Conservation (phyloP, 305 asterid species). For the Rubia peregrina region DNA sequence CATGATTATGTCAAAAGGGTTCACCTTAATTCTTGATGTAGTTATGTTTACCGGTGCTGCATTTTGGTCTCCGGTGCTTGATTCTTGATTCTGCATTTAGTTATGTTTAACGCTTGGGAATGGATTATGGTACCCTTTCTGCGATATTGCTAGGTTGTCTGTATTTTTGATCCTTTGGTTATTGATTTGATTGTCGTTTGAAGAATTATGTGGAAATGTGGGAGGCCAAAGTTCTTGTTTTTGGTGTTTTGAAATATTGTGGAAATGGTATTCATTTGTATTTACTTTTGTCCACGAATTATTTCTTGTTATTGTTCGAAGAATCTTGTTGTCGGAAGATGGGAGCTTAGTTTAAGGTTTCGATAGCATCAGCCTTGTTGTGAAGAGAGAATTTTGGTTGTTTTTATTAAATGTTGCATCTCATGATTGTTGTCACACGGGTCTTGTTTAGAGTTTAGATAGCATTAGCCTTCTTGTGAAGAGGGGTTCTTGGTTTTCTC, state of each 20-base stretch:
- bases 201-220: neutral
- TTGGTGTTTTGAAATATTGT: neutral
- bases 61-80: too few relatives aligned
- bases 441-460: neutral
- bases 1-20: neutral
- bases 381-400: neutral
- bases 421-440: neutral
- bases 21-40: neutral
- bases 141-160: neutral
- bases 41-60: neutral
- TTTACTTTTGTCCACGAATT: neutral
- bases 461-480: neutral
- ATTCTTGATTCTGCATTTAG: neutral
- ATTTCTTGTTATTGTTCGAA: neutral
- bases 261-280: neutral
- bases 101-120: neutral
- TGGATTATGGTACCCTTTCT: neutral
- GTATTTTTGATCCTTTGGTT: neutral
- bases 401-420: neutral
- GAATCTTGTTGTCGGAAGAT: neutral
- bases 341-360: neutral
- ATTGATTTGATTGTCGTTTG: neutral
- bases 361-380: neutral
- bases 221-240: slow-evolving; percentile 1
- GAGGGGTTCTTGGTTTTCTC: neutral